Base-by-base conservation (phyloP, 2,329 filamentous ascomycete genomes). In the Penicillium sp. region DNA sequence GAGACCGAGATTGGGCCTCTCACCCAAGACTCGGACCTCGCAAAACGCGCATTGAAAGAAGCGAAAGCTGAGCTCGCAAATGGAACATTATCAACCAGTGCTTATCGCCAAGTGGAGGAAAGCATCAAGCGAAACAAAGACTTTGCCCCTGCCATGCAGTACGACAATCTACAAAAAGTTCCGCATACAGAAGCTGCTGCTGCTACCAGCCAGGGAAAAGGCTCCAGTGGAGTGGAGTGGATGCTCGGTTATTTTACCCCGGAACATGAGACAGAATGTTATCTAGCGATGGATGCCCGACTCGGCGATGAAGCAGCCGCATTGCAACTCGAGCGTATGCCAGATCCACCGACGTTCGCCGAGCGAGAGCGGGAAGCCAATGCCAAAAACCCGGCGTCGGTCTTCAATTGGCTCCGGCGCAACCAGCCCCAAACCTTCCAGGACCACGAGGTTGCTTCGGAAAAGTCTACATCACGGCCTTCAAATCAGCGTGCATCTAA, bases 381-480 rank as follows among this genome's bases (percentile, higher is more conserved):
- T 17, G 64, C 87, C 15, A 77, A 77, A 35, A 96, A 96, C 60
- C 88, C 89, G 0, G 85, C 87, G 28, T 93, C 85, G 42, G 89
- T 95, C 2, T 93, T 94, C 68, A 95, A 93, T 63, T 98, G 92
- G 92, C 76, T 98, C 9, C 78, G 86, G 46, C 81, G 86, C 58
- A 76, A 95, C 63, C 82, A 86, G 42, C 85, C 88, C 2, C 82
- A 90, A 61, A 81, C 88, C 32, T 68, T 93, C 13, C 84, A 94
- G 60, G 85, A 88, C 54, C 77, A 80, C 39, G 79, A 82, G 53
- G 54, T 58, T 20, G 53, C 59, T 5, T 62, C 64, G 3, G 67
- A 70, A 41, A 70, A 70, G 52, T 60, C 63, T 20, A 44, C 52
- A 13, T 59, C 61, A 10, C 60, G 65, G 25, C 59, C 66, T 8